Evolutionary conservation across 768 basidiomycete species (phyloP).

Genomic region (Pisolithus sp.): DNA sequence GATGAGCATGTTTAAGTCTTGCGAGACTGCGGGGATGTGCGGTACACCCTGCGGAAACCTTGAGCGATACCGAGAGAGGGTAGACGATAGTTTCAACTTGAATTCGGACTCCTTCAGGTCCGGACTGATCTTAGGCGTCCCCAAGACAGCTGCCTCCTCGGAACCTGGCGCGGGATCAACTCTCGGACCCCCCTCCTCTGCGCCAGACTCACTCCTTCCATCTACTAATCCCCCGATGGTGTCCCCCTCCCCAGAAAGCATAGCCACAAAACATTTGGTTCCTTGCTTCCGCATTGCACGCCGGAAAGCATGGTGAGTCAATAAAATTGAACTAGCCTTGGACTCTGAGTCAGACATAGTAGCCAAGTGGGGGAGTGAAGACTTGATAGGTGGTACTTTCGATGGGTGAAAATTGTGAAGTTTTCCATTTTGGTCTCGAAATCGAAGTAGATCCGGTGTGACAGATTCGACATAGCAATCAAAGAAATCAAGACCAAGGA

Average conservation of each 20-base stretch:
- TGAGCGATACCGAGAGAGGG: not conserved
- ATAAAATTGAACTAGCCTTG: no score
- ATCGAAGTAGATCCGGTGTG: no score
- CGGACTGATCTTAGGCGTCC: not conserved
- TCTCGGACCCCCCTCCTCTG: not conserved
- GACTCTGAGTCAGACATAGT: not conserved
- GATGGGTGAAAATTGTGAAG: not conserved
- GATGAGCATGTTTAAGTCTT: not conserved
- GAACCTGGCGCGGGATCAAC: not conserved
- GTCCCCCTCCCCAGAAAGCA: not conserved
- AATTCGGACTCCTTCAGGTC: no score
- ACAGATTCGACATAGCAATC: not conserved
- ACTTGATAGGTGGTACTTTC: not conserved
- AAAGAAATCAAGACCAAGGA: not conserved
- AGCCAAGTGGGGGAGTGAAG: not conserved
- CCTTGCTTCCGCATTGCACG: not conserved
- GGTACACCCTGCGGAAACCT: not conserved
- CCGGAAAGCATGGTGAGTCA: not conserved
- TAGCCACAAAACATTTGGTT: not conserved
- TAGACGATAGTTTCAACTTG: no score
- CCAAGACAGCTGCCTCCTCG: not conserved
- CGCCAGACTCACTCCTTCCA: not conserved
- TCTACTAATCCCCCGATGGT: not conserved
- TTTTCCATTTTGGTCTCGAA: not conserved
- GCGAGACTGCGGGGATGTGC: not conserved